phyloP scores from a whole-genome alignment of 441 rosid species.

The Euphorbia celastroides region DNA sequence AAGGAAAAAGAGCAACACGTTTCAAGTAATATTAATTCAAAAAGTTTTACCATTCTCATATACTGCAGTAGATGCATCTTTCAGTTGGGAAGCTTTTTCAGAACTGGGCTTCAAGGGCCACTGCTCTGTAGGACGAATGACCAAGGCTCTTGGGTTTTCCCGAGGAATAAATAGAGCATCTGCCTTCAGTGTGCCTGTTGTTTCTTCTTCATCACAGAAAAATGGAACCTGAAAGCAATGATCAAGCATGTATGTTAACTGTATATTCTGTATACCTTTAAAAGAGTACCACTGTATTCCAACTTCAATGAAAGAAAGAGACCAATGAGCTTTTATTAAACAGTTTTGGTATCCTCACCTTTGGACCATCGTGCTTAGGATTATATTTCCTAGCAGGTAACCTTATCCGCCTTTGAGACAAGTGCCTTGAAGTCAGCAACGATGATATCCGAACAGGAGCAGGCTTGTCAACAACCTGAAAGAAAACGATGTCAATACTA shows the following conservation, averaged over 20 bases:
- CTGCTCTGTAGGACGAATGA: slow-evolving; percentile 63
- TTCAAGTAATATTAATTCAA: background rate
- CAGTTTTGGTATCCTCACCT: slow-evolving; percentile 36
- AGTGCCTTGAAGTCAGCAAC: slow-evolving; percentile 73
- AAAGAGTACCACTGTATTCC: background rate
- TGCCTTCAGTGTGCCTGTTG: slow-evolving; percentile 81
- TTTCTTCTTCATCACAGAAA: slow-evolving; percentile 85
- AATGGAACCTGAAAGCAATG: slow-evolving; percentile 72
- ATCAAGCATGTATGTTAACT: background rate
- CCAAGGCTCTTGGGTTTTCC: slow-evolving; percentile 89
- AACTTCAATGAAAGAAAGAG: background rate
- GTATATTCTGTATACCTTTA: background rate
- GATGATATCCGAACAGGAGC: slow-evolving; percentile 79
- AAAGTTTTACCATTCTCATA: slow-evolving; percentile 52
- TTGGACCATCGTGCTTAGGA: slow-evolving; percentile 62
- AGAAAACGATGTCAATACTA: background rate
- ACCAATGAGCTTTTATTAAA: background rate
- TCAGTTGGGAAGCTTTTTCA: slow-evolving; percentile 43
- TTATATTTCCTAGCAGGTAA: slow-evolving; percentile 78
- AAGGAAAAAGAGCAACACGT: background rate
- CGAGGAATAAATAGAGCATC: slow-evolving; percentile 86
- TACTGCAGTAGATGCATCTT: slow-evolving; percentile 31
- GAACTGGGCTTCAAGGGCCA: slow-evolving; percentile 48
- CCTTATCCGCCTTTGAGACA: slow-evolving; percentile 69
- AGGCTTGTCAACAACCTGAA: slow-evolving; percentile 78